Base-by-base conservation (phyloP, 2,329 filamentous ascomycete species). In the Verticillium alfalfae region DNA sequence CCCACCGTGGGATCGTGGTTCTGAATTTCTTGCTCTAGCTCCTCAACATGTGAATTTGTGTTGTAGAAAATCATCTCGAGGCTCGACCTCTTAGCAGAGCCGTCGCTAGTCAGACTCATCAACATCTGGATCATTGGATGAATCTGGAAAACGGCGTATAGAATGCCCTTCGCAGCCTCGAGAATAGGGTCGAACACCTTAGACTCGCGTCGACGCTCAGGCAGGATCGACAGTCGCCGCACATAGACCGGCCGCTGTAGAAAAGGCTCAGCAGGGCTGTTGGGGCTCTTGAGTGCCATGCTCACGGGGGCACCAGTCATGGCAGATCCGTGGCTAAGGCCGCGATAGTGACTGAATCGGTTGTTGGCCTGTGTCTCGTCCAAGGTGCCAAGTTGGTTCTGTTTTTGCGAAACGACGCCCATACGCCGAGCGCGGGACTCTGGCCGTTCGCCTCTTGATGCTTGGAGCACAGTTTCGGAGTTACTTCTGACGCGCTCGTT, bases 401-500 rank as follows among this genome's bases (percentile, higher is more conserved):
- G 70, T 66, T 86, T 87, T 68, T 80, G 86, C 1, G 85, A 83
- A 38, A 88, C 79, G 37, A 88, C 82, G 6, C 84, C 86, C 84
- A 88, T 87, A n/a, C 86, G 83, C 54, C 86, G 80, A 22, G 81
- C 82, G 41, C 86, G 80, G 66, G 82, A 84, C 58, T 81, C 79
- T 2, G 82, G 76, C 4, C 83, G 78, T 31, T 86, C 83, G 34
- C 76, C 71, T 36, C 78, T 74, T 9, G 75, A 71, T 10, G 76
- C 74, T 62, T 85, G 82, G 34, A 87, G 68, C 3, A 86, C 71
- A 1, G 82, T 84, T 69, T 89, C 87, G 45, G 86, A 88, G 63
- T 89, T 88, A 68, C 86, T 89, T 52, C 87, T 83, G 13, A 85
- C 68, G 10, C 88, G 83, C 71, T 93, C 90, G 66, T 87, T 90